Base-by-base conservation (phyloP, 306 rosid genomes). In the Arachis stenosperma region DNA sequence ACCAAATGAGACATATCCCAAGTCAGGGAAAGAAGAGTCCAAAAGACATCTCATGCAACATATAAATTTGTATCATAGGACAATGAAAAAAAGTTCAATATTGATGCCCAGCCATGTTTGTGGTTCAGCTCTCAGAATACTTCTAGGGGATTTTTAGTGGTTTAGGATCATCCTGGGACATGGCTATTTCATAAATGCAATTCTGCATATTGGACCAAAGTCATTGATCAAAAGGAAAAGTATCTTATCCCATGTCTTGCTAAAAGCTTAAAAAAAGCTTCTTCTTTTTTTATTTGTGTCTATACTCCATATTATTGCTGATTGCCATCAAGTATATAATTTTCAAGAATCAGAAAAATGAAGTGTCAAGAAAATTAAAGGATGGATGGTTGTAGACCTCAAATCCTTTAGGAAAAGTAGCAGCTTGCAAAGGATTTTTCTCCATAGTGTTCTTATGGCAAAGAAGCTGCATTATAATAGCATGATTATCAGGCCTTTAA, bases 331-430 rank as follows among this genome's bases (percentile, higher is more conserved):
- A 37, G 44, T 22, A 22, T 22, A 22, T 22, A 22, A 22, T 22
- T 22, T 22, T 22, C 27, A 22, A 22, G 27, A 22, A 22, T 22
- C 27, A 22, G 27, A 22, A 22, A 22, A 22, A 22, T 22, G 27
- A 22, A 22, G 27, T 22, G 27, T 22, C 27, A 22, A 22, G 27
- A 22, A 22, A 22, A 22, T 22, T 62, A 55, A 58, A 57, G 39
- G 62, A 75, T 14, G 65, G 41, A 65, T 36, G 22, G 61, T 57
- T 48, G 12, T 6, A 33, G 71, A 93, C 98, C 91, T 90, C 97
- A 75, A 88, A 83, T 67, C 97, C 98, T 70, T 70, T 82, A 29
- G 93, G 97, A 80, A 93, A 90, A 41, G 79, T 79, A 64, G 86
- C 75, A 78, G 17, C 70, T 54, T 52, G 79, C 67, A 77, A 84